Base-by-base conservation (phyloP, 805 yeast genomes). In the Kodamaea sagamina region DNA sequence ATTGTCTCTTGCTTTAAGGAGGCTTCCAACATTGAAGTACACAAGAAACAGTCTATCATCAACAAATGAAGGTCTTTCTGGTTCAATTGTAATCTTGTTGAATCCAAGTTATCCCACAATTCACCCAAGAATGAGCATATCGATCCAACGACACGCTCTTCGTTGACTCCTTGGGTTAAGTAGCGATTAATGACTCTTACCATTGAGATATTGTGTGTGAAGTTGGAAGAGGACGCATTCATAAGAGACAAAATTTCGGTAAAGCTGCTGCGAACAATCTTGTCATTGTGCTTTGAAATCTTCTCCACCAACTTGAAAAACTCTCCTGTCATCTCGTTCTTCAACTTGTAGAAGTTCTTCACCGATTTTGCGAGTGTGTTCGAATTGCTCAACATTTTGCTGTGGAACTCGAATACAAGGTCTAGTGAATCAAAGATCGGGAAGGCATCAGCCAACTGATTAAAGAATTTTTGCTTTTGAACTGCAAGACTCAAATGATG, bases 11-110 rank as follows among this genome's bases (percentile, higher is more conserved):
- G 50, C 11, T 18, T 15, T 1, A 62, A 52, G 0, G 84, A 70
- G 7, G 52, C 51, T 5, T 44, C 53, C 32, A 86, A 49, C 4
- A 82, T 46, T 2, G 47, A 51, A 3, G 68, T 60, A 48, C 75
- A 65, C 41, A 78, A 72, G 6, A 81, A 35, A 0, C 80, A 56
- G n/a, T 74, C 64, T 17, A 89, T 79, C 21, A 85, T 68, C 0
- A 55, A 46, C 10, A 77, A 56, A 51, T 89, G 96, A 36, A 87
- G 67, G 10, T 71, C 72, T 40, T 80, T 77, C 49, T 88, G 93
- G 34, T 77, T 76, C 31, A 86, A 65, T 21, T 82, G 76, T 28
- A 89, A 64, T 37, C 95, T 68, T 8, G 81, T 82, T 1, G 74
- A 70, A 12, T 72, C 71, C 17, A 88, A 55, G 16, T 71, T 74